A percentile compares a stretch with the other conserved stretches of the same genome.
These are phyloP conservation scores for Prototheca cutis DNA, from an alignment of 163 green algal species.

Conservation along the genomic window DNA sequence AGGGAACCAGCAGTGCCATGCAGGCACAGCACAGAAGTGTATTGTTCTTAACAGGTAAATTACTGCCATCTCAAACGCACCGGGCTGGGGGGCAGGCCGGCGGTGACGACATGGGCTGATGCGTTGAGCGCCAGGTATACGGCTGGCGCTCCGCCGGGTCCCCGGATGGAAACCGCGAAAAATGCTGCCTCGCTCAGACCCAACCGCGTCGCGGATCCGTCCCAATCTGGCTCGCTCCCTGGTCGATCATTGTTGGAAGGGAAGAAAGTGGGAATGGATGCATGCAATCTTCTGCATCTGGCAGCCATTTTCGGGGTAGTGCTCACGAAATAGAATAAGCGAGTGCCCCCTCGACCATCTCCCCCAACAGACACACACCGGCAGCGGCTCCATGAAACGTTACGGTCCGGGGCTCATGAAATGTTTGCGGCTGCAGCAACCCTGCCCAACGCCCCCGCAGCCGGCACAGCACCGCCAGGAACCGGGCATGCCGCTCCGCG, in stretches of 20 bases:
- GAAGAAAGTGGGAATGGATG: neutral
- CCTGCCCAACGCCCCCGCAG: neutral
- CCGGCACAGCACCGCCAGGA: neutral
- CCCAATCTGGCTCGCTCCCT: conserved; percentile 1
- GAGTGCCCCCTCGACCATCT: no score
- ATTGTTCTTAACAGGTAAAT: no score
- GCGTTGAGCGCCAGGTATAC: neutral
- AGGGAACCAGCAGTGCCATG: no score
- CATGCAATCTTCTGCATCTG: no score
- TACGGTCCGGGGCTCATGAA: neutral
- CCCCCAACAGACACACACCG: no score
- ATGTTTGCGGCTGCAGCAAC: neutral
- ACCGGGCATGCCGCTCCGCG: neutral
- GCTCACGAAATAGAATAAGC: no score
- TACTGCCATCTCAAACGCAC: no score
- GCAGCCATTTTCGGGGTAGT: no score
- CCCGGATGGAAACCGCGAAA: neutral
- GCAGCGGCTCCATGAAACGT: neutral
- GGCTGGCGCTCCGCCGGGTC: neutral
- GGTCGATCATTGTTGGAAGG: neutral
- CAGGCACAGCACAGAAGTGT: no score
- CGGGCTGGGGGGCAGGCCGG: no score
- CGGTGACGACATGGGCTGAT: neutral
- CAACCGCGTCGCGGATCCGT: neutral
- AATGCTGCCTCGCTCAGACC: neutral